phyloP scores from a whole-genome alignment of 2,329 filamentous ascomycete species.

The Leptographium wingfieldii region DNA sequence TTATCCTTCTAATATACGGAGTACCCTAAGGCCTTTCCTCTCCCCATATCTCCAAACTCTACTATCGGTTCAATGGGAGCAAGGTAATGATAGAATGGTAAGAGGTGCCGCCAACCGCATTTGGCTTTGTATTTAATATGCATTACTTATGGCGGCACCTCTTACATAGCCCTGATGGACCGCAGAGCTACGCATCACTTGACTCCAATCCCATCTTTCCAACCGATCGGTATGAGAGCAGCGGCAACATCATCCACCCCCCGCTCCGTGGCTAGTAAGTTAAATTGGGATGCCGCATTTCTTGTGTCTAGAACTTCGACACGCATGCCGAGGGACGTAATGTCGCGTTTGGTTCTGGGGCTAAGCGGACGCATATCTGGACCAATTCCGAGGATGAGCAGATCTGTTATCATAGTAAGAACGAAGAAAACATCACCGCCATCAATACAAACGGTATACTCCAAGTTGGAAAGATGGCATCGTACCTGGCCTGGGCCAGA shows the following conservation, averaged over 20 bases:
- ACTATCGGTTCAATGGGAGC: neutral
- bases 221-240: slow-evolving; percentile 75
- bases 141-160: no score
- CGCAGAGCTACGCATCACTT: neutral
- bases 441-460: neutral
- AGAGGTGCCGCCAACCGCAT: no score
- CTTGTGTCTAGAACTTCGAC: slow-evolving; percentile 84
- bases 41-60: no score
- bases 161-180: neutral
- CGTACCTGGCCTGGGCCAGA: slow-evolving; percentile 84
- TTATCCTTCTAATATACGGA: no score
- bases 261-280: slow-evolving; percentile 85
- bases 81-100: neutral
- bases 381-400: slow-evolving; percentile 82
- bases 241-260: slow-evolving; percentile 77
- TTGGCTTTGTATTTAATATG: no score
- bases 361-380: slow-evolving; percentile 63
- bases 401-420: slow-evolving; percentile 38
- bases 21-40: no score
- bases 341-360: slow-evolving; percentile 55
- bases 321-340: slow-evolving; percentile 69
- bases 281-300: slow-evolving; percentile 91
- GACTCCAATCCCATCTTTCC: slow-evolving; percentile 43
- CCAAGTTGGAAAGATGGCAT: neutral
- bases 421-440: neutral